Evolutionary conservation across 2,329 filamentous ascomycete genomes (phyloP).

Genomic region (Didymosphaeria variabile): DNA sequence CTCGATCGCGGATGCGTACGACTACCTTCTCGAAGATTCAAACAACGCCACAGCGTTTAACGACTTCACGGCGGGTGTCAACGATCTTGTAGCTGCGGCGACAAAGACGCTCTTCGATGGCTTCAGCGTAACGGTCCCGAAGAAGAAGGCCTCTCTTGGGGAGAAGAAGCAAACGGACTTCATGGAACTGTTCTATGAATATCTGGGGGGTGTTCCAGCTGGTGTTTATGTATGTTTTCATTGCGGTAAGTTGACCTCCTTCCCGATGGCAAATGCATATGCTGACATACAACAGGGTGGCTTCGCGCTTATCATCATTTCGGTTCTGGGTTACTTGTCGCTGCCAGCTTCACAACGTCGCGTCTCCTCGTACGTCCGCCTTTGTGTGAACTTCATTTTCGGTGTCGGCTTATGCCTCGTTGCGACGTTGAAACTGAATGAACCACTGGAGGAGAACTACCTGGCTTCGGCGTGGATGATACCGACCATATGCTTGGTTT

Average conservation of each 20-base stretch:
- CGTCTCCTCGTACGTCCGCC: slow-evolving; percentile 31
- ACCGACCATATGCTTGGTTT: slow-evolving; percentile 37
- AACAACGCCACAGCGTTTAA: slow-evolving; percentile 28
- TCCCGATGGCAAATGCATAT: background rate
- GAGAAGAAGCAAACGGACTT: slow-evolving; percentile 13
- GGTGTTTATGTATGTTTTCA: slow-evolving; percentile 40
- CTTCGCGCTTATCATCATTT: slow-evolving; percentile 33
- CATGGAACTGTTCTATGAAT: slow-evolving; percentile 16
- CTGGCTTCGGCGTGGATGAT: slow-evolving; percentile 41
- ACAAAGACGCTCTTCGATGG: slow-evolving; percentile 37
- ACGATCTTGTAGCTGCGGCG: slow-evolving; percentile 23
- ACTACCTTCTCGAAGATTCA: slow-evolving; percentile 1
- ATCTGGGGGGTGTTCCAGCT: slow-evolving; percentile 36
- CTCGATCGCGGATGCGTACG: too few species aligned
- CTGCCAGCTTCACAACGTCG: slow-evolving; percentile 33
- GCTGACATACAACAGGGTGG: slow-evolving; percentile 30
- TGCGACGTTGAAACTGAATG: slow-evolving; percentile 29
- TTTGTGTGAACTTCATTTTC: slow-evolving; percentile 28
- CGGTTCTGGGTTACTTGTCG: slow-evolving; percentile 38
- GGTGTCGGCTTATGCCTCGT: slow-evolving; percentile 39
- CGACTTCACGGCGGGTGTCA: slow-evolving; percentile 16
- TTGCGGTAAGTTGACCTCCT: slow-evolving; percentile 30
- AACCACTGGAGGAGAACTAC: slow-evolving; percentile 24
- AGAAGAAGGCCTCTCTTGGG: slow-evolving; percentile 20
- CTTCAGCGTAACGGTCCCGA: slow-evolving; percentile 30